Evolutionary conservation across 805 yeast species (phyloP).

Genomic region (Starmerella scarabaei): DNA sequence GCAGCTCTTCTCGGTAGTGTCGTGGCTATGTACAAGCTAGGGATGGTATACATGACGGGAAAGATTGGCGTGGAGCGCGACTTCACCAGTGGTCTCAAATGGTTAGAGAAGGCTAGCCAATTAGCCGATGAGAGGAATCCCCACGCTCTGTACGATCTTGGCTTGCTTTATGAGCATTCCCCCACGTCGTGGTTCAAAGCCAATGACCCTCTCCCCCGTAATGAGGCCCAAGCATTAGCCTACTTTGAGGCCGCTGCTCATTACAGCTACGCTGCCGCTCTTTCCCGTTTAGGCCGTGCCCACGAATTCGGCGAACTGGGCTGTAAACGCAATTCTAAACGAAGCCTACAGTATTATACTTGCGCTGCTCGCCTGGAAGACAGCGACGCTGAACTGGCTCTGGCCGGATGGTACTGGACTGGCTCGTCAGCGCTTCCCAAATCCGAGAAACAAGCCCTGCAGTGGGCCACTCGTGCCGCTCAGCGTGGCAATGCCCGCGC

Average conservation of each 20-base stretch:
- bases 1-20: slow-evolving; percentile 54
- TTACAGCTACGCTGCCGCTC: slow-evolving; percentile 51
- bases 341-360: slow-evolving; percentile 62
- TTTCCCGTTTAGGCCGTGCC: slow-evolving; percentile 56
- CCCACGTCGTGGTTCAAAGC: slow-evolving; percentile 32
- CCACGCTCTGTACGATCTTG: slow-evolving; percentile 48
- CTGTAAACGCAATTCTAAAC: slow-evolving; percentile 39
- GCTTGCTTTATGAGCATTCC: slow-evolving; percentile 39
- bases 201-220: slow-evolving; percentile 25
- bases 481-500: slow-evolving; percentile 56
- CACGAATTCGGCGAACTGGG: slow-evolving; percentile 57
- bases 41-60: slow-evolving; percentile 48
- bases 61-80: slow-evolving; percentile 27
- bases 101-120: slow-evolving; percentile 41
- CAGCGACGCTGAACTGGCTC: slow-evolving; percentile 54
- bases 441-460: slow-evolving; percentile 54
- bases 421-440: slow-evolving; percentile 43
- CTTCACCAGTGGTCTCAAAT: slow-evolving; percentile 35
- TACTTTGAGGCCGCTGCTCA: slow-evolving; percentile 41
- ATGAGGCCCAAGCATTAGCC: slow-evolving; percentile 34
- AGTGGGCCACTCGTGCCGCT: slow-evolving; percentile 64
- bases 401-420: slow-evolving; percentile 70
- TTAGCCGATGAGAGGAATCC: slow-evolving; percentile 35
- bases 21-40: slow-evolving; percentile 62
- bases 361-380: slow-evolving; percentile 54